Evolutionary conservation across 352 stramenopile genomes (phyloP).

Genomic region (Thalassiosira gravida): DNA sequence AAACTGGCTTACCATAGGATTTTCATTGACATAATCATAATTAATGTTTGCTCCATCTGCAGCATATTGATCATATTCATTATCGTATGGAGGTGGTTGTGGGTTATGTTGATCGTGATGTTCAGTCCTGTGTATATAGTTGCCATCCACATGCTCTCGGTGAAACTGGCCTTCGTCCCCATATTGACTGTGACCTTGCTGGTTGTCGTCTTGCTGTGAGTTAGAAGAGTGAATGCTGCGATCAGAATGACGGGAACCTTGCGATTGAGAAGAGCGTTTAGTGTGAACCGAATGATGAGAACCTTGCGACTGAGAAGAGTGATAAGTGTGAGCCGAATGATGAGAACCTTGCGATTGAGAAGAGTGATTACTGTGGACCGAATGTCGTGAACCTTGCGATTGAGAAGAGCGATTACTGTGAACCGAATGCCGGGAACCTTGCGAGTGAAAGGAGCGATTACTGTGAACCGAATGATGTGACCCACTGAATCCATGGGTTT

Average conservation of each 20-base stretch:
- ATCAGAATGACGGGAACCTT: neutral
- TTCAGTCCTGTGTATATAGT: slow-evolving; percentile 15
- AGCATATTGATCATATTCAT: slow-evolving; percentile 26
- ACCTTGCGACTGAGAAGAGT: neutral
- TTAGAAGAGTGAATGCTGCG: slow-evolving; percentile 6
- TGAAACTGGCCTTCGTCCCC: neutral
- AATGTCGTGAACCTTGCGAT: neutral
- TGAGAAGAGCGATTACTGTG: neutral
- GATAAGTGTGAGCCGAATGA: neutral
- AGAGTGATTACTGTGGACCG: neutral
- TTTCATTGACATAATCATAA: slow-evolving; percentile 2
- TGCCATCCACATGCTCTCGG: neutral
- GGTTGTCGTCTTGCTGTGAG: neutral
- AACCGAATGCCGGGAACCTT: neutral
- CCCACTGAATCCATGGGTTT: too few species aligned
- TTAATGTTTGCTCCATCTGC: slow-evolving; percentile 8
- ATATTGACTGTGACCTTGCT: slow-evolving; percentile 11
- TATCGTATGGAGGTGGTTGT: neutral
- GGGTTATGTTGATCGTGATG: slow-evolving; percentile 9
- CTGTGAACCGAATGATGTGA: too few species aligned
- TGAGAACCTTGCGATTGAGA: neutral
- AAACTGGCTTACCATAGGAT: neutral
- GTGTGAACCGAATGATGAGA: slow-evolving; percentile 1
- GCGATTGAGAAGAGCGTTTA: neutral
- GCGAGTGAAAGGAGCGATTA: too few species aligned